These are phyloP conservation scores for Kluyveromyces sp. DNA, from an alignment of 1,139 yeast genomes.

Conservation along the genomic window DNA sequence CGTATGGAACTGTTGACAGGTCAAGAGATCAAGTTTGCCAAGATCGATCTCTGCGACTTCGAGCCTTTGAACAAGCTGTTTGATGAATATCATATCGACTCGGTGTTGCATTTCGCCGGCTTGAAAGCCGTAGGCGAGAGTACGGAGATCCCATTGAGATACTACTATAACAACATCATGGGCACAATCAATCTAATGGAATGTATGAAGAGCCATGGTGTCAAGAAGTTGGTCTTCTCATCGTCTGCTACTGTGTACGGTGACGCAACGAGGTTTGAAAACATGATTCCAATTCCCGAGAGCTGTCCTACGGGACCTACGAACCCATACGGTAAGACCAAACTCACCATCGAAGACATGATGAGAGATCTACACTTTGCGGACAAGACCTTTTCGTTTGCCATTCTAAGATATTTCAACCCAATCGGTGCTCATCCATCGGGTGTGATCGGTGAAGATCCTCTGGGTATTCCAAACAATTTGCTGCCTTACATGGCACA, in stretches of 20 bases:
- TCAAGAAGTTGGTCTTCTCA: constrained; percentile 61
- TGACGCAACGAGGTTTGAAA: constrained; percentile 65
- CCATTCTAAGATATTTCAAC: constrained; percentile 68
- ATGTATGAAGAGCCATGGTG: constrained; percentile 43
- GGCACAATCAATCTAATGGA: constrained; percentile 59
- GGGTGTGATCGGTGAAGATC: constrained; percentile 75
- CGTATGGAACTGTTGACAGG: constrained; percentile 52
- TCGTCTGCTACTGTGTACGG: constrained; percentile 85
- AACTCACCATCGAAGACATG: constrained; percentile 57
- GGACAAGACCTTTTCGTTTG: constrained; percentile 40
- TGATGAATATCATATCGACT: constrained; percentile 42
- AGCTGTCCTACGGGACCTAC: constrained; percentile 71
- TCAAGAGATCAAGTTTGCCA: constrained; percentile 45
- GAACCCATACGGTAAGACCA: constrained; percentile 73
- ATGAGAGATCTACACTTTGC: constrained; percentile 50
- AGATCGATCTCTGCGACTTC: constrained; percentile 52
- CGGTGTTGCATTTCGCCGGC: constrained; percentile 81
- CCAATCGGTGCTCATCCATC: constrained; percentile 86
- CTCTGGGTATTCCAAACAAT: constrained; percentile 71
- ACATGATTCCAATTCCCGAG: constrained; percentile 77
- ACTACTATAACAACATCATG: constrained; percentile 61
- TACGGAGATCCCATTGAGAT: constrained; percentile 60
- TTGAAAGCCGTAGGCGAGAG: constrained; percentile 82
- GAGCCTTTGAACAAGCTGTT: constrained; percentile 46
- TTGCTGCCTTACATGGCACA: constrained; percentile 70